phyloP scores from a whole-genome alignment of 495 filamentous ascomycete species.

The Neurospora hispaniola region DNA sequence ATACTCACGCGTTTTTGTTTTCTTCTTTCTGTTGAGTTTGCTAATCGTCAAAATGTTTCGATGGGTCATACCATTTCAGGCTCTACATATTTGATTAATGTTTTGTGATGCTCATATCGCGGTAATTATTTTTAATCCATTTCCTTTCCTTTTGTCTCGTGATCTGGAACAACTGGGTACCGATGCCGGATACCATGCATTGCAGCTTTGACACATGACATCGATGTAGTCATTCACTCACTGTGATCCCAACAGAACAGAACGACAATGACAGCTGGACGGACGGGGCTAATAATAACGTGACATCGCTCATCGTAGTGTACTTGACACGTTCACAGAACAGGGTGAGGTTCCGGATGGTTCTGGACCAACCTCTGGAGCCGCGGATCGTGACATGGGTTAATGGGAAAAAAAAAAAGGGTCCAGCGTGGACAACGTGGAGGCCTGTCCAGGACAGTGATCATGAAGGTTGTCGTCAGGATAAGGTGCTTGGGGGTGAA shows the following conservation, averaged over 20 bases:
- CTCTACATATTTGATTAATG: background rate
- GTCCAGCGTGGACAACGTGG: background rate
- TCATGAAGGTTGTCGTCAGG: background rate
- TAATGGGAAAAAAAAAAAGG: background rate
- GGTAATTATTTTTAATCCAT: background rate
- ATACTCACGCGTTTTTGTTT: background rate
- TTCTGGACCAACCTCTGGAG: background rate
- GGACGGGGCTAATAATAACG: background rate
- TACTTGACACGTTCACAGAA: background rate
- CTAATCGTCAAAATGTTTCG: background rate
- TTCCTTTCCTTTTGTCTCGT: background rate
- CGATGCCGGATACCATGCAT: background rate
- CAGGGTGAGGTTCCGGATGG: background rate
- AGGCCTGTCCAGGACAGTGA: background rate
- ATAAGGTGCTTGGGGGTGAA: background rate
- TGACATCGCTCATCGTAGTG: background rate
- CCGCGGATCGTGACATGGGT: background rate
- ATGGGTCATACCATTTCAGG: background rate
- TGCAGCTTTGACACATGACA: background rate
- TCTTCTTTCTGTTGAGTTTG: background rate
- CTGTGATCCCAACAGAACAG: background rate
- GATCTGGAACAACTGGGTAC: background rate
- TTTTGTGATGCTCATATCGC: background rate
- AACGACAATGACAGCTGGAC: background rate
- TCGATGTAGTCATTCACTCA: background rate